Evolutionary conservation across 352 stramenopile genomes (phyloP).

Genomic region (Globisporangium radiosum): DNA sequence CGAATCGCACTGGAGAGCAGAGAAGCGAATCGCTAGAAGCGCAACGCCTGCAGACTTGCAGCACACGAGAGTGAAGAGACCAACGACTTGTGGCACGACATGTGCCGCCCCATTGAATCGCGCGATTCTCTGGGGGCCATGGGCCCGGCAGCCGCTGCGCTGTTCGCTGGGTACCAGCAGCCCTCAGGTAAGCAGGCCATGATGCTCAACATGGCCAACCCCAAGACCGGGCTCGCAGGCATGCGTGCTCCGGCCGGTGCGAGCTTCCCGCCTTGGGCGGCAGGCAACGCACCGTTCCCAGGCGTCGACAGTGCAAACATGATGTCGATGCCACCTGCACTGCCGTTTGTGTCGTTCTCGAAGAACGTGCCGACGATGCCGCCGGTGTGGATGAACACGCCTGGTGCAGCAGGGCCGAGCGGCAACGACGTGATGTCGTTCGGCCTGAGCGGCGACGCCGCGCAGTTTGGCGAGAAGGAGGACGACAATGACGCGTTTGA

Average conservation of each 20-base stretch:
- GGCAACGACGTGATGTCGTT: constrained; percentile 31
- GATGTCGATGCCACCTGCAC: constrained; percentile 46
- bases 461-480: constrained; percentile 15
- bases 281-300: constrained; percentile 20
- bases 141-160: constrained; percentile 56
- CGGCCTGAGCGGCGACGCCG: constrained; percentile 22
- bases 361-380: constrained; percentile 58
- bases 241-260: background rate
- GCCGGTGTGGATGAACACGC: constrained; percentile 21
- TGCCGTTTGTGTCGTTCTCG: constrained; percentile 67
- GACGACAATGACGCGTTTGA: constrained; percentile 39
- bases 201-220: constrained; percentile 16
- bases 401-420: background rate
- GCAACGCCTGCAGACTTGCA: no score
- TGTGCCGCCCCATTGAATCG: constrained; percentile 83
- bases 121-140: constrained; percentile 77
- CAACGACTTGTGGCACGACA: constrained; percentile 21
- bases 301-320: constrained; percentile 37
- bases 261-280: constrained; percentile 24
- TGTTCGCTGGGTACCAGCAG: constrained; percentile 74
- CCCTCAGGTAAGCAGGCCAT: constrained; percentile 34
- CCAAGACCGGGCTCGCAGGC: constrained; percentile 14
- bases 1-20: background rate
- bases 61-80: background rate
- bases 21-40: background rate